Percentiles rank a stretch among this genome's conserved stretches.
phyloP scores from a whole-genome alignment of 2,329 filamentous ascomycete species.

The Alternaria brassicicola region DNA sequence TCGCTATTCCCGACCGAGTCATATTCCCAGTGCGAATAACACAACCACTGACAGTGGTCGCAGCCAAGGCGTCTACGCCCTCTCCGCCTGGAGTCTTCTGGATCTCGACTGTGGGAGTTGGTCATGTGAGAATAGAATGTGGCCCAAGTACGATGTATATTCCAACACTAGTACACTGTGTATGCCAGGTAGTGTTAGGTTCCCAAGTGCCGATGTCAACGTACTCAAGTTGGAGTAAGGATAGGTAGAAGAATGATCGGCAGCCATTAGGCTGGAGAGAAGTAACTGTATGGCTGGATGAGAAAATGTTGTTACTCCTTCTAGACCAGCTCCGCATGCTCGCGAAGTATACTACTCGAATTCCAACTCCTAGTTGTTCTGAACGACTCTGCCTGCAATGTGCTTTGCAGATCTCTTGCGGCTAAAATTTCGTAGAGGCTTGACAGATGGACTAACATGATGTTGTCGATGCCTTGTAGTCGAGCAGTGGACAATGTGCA shows the following conservation, averaged over 20 bases:
- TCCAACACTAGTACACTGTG: constrained; percentile 5
- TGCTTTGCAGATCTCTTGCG: neutral
- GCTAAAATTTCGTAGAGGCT: neutral
- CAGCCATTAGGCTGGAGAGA: neutral
- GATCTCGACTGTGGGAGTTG: constrained; percentile 11
- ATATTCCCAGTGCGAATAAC: neutral
- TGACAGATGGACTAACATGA: neutral
- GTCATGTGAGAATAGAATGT: constrained; percentile 14
- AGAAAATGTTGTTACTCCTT: neutral
- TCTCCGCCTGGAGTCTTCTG: constrained; percentile 1
- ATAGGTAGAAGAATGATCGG: too few species aligned
- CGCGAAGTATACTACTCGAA: neutral
- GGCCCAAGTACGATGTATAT: constrained; percentile 1
- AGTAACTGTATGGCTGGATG: neutral
- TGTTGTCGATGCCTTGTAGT: neutral
- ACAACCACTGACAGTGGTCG: neutral
- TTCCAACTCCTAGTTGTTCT: neutral
- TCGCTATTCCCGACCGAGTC: too few species aligned
- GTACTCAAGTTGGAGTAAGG: constrained; percentile 4
- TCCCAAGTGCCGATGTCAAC: neutral
- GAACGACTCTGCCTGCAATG: neutral
- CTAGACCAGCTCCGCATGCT: neutral
- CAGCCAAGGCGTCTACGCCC: constrained; percentile 1
- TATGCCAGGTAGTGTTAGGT: neutral
- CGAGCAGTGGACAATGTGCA: neutral